Evolutionary conservation across 345 rosid species (phyloP).

Genomic region (Rubroshorea leprosula): DNA sequence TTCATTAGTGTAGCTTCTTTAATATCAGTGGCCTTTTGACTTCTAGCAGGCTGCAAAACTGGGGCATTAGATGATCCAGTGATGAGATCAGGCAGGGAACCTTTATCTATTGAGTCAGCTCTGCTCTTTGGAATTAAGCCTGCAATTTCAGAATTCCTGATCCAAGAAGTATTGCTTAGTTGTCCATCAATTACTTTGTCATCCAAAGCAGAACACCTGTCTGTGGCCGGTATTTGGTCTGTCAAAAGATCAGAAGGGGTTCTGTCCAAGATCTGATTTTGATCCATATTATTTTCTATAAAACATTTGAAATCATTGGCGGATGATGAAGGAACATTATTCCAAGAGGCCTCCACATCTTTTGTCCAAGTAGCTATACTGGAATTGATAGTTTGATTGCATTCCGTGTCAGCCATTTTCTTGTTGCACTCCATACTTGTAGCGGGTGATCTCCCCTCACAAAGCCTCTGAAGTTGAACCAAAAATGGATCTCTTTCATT

Average conservation of each 20-base stretch:
- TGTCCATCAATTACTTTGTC: slow-evolving; percentile 19
- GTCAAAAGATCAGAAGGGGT: slow-evolving; percentile 11
- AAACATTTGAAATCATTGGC: slow-evolving; percentile 7
- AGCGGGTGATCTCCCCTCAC: slow-evolving; percentile 17
- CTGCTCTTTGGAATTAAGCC: slow-evolving; percentile 14
- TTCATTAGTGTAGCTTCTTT: slow-evolving; percentile 5
- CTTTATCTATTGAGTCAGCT: slow-evolving; percentile 16
- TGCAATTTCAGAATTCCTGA: slow-evolving; percentile 23
- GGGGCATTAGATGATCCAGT: slow-evolving; percentile 26
- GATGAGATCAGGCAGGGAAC: slow-evolving; percentile 20
- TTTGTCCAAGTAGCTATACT: slow-evolving; percentile 22
- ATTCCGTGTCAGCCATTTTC: slow-evolving; percentile 14
- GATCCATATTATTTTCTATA: slow-evolving; percentile 21
- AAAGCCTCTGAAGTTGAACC: slow-evolving; percentile 27
- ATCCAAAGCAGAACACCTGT: slow-evolving; percentile 18
- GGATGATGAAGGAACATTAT: slow-evolving; percentile 18
- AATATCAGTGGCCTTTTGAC: slow-evolving; percentile 20
- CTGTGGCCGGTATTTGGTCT: slow-evolving; percentile 14
- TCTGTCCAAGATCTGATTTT: slow-evolving; percentile 9
- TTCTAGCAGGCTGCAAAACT: slow-evolving; percentile 21
- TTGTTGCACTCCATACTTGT: slow-evolving; percentile 19
- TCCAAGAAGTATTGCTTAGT: slow-evolving; percentile 17
- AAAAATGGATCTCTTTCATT: slow-evolving; percentile 19
- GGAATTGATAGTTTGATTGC: slow-evolving; percentile 21
- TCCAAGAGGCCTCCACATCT: slow-evolving; percentile 19